Percentiles rank a stretch among this genome's conserved stretches.
Conservation (phyloP, 495 filamentous ascomycete species). For the Recurvomyces mirabilis region DNA sequence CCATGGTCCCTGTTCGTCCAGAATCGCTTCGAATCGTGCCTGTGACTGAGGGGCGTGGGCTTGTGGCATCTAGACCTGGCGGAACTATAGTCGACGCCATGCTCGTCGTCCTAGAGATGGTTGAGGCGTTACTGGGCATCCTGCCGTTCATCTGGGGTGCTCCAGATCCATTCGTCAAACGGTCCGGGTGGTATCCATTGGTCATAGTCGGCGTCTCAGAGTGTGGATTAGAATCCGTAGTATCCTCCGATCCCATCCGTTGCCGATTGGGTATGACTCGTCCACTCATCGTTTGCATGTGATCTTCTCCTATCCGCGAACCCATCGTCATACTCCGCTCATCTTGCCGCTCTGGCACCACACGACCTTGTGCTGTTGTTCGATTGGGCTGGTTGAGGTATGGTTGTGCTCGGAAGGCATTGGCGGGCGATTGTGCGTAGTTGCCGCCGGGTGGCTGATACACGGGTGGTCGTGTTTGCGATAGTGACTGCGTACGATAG, state of each 20-base stretch:
- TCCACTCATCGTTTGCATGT: constrained; percentile 81
- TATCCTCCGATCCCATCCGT: constrained; percentile 39
- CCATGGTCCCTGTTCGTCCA: constrained; percentile 34
- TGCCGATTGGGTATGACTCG: constrained; percentile 65
- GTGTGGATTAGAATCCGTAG: constrained; percentile 3
- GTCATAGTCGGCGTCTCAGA: constrained; percentile 7
- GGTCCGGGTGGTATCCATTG: constrained; percentile 9
- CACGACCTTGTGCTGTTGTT: constrained; percentile 79
- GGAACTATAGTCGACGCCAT: constrained; percentile 69
- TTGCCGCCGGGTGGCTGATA: constrained; percentile 49
- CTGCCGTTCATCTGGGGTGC: constrained; percentile 24
- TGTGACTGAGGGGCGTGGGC: constrained; percentile 5
- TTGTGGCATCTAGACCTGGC: constrained; percentile 26
- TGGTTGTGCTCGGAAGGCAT: constrained; percentile 62
- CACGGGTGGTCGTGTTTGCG: constrained; percentile 52
- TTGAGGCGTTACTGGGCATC: constrained; percentile 30
- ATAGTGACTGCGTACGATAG: constrained; percentile 87
- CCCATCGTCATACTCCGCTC: constrained; percentile 95
- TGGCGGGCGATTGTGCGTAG: constrained; percentile 57
- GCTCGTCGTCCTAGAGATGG: constrained; percentile 59
- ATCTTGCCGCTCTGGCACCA: constrained; percentile 83
- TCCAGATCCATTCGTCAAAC: constrained; percentile 4
- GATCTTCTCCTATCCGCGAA: constrained; percentile 69
- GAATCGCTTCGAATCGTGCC: constrained; percentile 35
- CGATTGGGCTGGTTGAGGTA: constrained; percentile 51